Evolutionary conservation across 225 moss, liverwort and hornwort species (phyloP), one percentile per base, ranked within the genome.

Genomic region (Takakia lepidozioides): DNA sequence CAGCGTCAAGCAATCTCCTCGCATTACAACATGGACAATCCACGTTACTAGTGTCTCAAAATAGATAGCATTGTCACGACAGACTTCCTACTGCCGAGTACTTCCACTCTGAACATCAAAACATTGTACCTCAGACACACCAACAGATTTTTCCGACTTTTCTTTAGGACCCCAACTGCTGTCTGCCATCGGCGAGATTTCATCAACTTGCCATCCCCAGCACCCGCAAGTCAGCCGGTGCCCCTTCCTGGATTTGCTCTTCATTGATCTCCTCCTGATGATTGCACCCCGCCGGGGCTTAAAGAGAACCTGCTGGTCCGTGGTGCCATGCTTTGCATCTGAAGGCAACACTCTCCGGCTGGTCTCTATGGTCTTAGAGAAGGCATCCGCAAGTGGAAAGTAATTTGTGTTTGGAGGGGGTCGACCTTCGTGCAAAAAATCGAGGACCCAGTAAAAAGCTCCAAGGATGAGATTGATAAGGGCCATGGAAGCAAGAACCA

Each of bases 191-290:
- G 37, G 8, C 4, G 5, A 34, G 13, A 69, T 19, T 43, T 76
- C 80, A 24, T 72, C 58, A 16, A 84, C 70, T 4, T 27, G 18
- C 69, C 72, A 84, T 30, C 84, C 84, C 84, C 84, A 84, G 67
- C 84, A 84, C 17, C 67, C 70, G 22, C 84, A 84, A 5, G 80
- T 41, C 23, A 51, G 43, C 25, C 49, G 46, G 2, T 67, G 66
- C 22, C 50, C 59, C 48, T 9, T 65, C 23, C 35, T 27, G 20
- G 3, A 43, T 49, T 36, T 67, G 49, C 29, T 49, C 54, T 66
- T 66, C 46, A 64, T 74, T 63, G 70, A 64, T 13, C 70, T 56
- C 16, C 66, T 50, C 20, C 72, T 37, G 66, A 80, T 84, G 8
- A 84, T 80, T 16, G 72, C 64, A 16, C 69, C 80, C 16, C 84